Conservation (phyloP, 2,329 filamentous ascomycete species). For the Aureobasidium subglaciale region DNA sequence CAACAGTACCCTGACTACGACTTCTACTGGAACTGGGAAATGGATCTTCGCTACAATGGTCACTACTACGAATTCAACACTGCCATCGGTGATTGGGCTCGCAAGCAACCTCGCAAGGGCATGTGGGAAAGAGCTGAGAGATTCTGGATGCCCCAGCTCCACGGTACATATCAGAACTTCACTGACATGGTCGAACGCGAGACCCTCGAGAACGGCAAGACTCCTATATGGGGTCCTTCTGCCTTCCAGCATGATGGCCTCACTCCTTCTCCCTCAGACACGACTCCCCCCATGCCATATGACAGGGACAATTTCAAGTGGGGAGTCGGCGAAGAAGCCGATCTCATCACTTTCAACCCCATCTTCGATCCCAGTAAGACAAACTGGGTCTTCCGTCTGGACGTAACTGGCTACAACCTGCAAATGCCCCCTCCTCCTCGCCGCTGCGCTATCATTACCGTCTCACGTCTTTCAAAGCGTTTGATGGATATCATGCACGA, state of each 20-base stretch:
- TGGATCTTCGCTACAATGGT: conserved; percentile 73
- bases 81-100: conserved; percentile 56
- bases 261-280: conserved; percentile 54
- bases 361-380: conserved; percentile 69
- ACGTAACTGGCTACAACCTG: conserved; percentile 60
- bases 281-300: conserved; percentile 52
- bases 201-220: conserved; percentile 40
- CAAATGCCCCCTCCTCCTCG: conserved; percentile 54
- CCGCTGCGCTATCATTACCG: conserved; percentile 70
- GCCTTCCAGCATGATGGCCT: conserved; percentile 42
- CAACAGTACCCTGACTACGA: conserved; percentile 46
- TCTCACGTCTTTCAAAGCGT: conserved; percentile 63
- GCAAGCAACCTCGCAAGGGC: conserved; percentile 62
- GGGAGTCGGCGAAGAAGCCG: conserved; percentile 70
- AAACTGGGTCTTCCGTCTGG: conserved; percentile 63
- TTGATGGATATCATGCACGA: conserved; percentile 71
- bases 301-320: conserved; percentile 62
- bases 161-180: conserved; percentile 63
- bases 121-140: conserved; percentile 68
- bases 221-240: conserved; percentile 60
- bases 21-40: conserved; percentile 78
- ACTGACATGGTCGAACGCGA: conserved; percentile 56
- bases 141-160: conserved; percentile 63
- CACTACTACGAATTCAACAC: conserved; percentile 77
- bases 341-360: conserved; percentile 68